Conservation (phyloP, 768 basidiomycete genomes). For the Serendipita sp. region DNA sequence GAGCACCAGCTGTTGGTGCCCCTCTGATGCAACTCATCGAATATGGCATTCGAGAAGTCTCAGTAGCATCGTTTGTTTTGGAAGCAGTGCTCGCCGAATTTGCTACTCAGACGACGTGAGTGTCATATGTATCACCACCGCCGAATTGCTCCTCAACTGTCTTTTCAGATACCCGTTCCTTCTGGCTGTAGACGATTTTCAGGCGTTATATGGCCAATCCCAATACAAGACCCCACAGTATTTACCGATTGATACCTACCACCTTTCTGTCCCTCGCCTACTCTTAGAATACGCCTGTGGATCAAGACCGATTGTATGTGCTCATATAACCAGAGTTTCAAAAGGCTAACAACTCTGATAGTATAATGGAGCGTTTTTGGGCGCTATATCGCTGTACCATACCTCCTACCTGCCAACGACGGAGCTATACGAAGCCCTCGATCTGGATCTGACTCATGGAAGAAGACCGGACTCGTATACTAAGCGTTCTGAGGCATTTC, state of each 20-base stretch:
- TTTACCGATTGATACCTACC: slow-evolving; percentile 49
- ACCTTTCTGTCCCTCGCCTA: slow-evolving; percentile 62
- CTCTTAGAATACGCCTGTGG: slow-evolving; percentile 70
- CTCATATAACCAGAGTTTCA: neutral
- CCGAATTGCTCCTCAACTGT: neutral
- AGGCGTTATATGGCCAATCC: slow-evolving; percentile 54
- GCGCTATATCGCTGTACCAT: slow-evolving; percentile 48
- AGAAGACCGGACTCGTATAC: slow-evolving; percentile 37
- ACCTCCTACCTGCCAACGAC: slow-evolving; percentile 40
- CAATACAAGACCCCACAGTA: slow-evolving; percentile 62
- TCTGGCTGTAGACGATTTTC: slow-evolving; percentile 77
- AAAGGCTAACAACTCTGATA: slow-evolving; percentile 17
- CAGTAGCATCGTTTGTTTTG: slow-evolving; percentile 38
- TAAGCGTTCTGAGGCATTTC: slow-evolving; percentile 33
- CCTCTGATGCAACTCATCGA: slow-evolving; percentile 38
- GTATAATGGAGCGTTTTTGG: slow-evolving; percentile 56
- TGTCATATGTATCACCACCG: neutral
- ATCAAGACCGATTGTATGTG: slow-evolving; percentile 38
- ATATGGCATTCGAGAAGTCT: slow-evolving; percentile 37
- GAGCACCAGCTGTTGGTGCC: slow-evolving; percentile 23
- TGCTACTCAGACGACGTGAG: slow-evolving; percentile 47
- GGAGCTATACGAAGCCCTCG: slow-evolving; percentile 43
- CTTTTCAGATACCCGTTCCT: slow-evolving; percentile 51
- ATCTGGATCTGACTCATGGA: slow-evolving; percentile 27
- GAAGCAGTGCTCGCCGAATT: slow-evolving; percentile 43